Evolutionary conservation across 345 rosid species (phyloP), one percentile per base, ranked within the genome.

Genomic region (Dovyalis caffra): DNA sequence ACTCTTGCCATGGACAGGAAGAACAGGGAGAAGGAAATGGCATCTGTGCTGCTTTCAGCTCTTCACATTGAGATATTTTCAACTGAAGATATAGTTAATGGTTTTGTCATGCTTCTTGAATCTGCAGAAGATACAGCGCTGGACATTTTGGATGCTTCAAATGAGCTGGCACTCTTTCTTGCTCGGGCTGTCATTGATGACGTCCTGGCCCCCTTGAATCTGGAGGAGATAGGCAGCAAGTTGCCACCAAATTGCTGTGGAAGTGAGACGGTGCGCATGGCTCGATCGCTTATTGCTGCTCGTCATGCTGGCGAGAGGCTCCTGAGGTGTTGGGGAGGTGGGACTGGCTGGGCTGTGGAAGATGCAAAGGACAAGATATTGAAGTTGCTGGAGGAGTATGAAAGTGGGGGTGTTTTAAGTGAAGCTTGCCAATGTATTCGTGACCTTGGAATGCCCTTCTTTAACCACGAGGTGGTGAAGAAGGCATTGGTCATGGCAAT

Each of bases 21-120:
- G 84, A 96, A 93, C 80, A 89, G 97, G 84, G 99, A 96, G 86
- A 96, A 93, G 78, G 99, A 96, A 85, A 96, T 96, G 98, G 99
- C 99, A 28, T 96, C 99, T 34, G 89, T 93, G 82, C 87, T 93
- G 77, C 93, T 96, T 9, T 87, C 99, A 56, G 88, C 97, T 66
- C 97, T 96, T 75, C 97, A 96, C 83, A 88, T 96, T 66, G 98
- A 96, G 90, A 85, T 96, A 31, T 96, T 93, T 78, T 92, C 99
- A 45, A 88, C 92, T 0, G 98, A 96, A 56, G 99, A 96, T 75
- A 90, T 96, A 71, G 92, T 83, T 32, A 90, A 83, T 70, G 99
- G 99, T 38, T 96, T 96, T 76, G 89, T 90, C 72, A 78, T 93
- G 95, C 98, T 96, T 65, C 86, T 96, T 15, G 98, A 96, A 83